Base-by-base conservation (phyloP, 202 grass and related monocot species). In the Carex sylvatica region DNA sequence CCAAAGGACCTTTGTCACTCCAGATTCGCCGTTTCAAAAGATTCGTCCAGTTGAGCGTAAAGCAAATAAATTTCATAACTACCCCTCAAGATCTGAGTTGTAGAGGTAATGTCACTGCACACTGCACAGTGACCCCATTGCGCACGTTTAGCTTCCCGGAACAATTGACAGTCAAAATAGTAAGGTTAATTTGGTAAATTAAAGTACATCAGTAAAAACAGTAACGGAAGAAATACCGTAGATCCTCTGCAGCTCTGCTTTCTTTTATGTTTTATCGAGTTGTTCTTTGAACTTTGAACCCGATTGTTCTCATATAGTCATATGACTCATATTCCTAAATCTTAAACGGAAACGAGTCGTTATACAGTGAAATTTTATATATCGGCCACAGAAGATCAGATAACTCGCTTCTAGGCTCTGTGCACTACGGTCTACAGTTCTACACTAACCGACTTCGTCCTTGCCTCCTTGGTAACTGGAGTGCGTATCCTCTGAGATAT, bases 101-200 rank as follows among this genome's bases (percentile, higher is more conserved):
- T 82, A 82, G 80, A 63, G 36, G 80, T 7, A 69, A 68, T 52
- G 80, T 36, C 80, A 82, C 80, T 82, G 49, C 61, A 42, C 80
- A 82, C 80, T 82, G 49, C 61, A 42, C 63, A 13, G 33, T 40
- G 58, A 20, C 18, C 74, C 73, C 73, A 77, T n/a, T 31, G 76
- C 12, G 5, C 19, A 78, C 35, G 59, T 78, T 70, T n/a, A 24
- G 18, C 30, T 33, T 44, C 10, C 18, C 9, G 9, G 58, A 64
- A 55, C 19, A 22, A 80, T 42, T 13, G 40, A 44, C 44, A 51
- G 22, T 52, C 79, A 36, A 68, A 82, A 82, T 18, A 2, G 5
- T 8, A 9, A 63, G 79, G 42, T 1, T 33, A 66, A 31, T 53
- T 68, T 68, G 8, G 79, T 82, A 24, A 62, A 54, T 31, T 51